Percentiles rank a stretch among this genome's conserved stretches.
phyloP scores from a whole-genome alignment of 2,329 filamentous ascomycete species.

The Pseudogymnoascus sp. region DNA sequence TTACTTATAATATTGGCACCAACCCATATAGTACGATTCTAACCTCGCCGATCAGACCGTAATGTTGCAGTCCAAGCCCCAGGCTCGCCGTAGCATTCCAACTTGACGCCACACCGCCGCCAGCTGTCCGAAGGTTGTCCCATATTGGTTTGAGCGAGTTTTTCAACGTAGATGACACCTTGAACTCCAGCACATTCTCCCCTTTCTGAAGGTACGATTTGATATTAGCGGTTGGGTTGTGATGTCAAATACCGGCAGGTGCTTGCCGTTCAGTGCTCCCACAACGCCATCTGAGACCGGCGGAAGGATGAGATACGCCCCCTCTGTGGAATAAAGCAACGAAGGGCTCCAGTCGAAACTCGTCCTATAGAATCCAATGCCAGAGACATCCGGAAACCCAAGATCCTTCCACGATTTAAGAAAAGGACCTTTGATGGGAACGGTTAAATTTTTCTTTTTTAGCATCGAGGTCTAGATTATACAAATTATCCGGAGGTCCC shows the following conservation, averaged over 20 bases:
- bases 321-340: not conserved
- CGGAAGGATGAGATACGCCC: not conserved
- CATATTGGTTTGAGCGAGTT: not conserved
- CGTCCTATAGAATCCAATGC: not conserved
- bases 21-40: not conserved
- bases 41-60: not conserved
- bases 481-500: slow-evolving; percentile 30
- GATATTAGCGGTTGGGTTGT: not conserved
- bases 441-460: slow-evolving; percentile 4
- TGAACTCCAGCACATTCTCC: not conserved
- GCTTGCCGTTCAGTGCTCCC: not conserved
- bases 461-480: slow-evolving; percentile 14
- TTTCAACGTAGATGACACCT: not conserved
- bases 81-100: not conserved
- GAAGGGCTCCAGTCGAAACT: not conserved
- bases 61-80: not conserved
- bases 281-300: not conserved
- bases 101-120: not conserved
- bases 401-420: not conserved
- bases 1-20: not conserved
- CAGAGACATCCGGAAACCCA: not conserved
- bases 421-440: slow-evolving; percentile 13
- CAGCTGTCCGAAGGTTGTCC: not conserved
- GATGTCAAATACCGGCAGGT: not conserved
- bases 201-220: not conserved